phyloP scores from a whole-genome alignment of 148 eudicot genomes.

The Vaccinium darrowii region DNA sequence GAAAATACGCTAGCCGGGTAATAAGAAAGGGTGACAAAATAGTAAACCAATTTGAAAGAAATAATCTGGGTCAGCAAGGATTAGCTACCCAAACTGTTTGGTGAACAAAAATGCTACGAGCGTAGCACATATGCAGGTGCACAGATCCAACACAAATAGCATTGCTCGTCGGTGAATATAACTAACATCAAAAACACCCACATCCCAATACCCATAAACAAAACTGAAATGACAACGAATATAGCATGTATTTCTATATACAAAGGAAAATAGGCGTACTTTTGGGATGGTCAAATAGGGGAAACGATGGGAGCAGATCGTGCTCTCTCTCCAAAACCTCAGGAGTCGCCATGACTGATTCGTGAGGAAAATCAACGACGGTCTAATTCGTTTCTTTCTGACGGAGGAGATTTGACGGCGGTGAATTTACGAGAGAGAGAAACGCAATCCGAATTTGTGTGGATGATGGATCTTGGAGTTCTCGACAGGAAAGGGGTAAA shows the following conservation, averaged over 20 bases:
- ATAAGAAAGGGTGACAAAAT: not conserved
- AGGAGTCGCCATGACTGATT: slow-evolving; percentile 52
- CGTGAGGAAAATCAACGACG: not conserved
- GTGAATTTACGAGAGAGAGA: not conserved
- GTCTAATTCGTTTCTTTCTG: not conserved
- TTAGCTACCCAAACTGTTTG: not conserved
- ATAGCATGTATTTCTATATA: not conserved
- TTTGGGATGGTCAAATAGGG: slow-evolving; percentile 54
- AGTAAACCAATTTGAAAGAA: not conserved
- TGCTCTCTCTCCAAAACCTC: slow-evolving; percentile 47
- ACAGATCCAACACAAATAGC: no score
- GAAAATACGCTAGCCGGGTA: not conserved
- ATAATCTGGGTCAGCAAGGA: slow-evolving; percentile 1
- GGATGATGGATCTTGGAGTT: no score
- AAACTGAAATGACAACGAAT: not conserved
- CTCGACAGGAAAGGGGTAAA: no score
- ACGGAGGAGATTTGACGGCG: not conserved
- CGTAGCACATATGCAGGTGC: no score
- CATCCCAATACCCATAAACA: not conserved
- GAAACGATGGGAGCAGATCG: slow-evolving; percentile 49
- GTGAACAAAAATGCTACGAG: no score
- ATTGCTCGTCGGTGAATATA: not conserved
- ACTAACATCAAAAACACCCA: not conserved
- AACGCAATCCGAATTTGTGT: not conserved
- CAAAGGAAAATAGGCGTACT: slow-evolving; percentile 25